Evolutionary conservation across 306 rosid genomes (phyloP).

Genomic region (Dalbergia cultrata): DNA sequence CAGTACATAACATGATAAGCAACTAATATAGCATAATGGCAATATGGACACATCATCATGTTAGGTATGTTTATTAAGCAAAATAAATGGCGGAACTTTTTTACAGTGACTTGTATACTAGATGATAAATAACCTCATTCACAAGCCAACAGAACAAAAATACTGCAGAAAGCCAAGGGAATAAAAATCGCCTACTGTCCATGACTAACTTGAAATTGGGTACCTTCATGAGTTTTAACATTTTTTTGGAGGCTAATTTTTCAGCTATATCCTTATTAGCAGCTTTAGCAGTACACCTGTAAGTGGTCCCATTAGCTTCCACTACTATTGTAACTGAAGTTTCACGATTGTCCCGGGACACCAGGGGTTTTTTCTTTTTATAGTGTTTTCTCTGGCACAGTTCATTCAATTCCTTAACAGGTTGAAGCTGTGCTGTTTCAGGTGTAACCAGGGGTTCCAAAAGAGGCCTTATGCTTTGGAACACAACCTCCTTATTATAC

Average conservation of each 20-base stretch:
- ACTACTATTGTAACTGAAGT: conserved; percentile 56
- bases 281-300: conserved; percentile 36
- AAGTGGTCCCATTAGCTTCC: conserved; percentile 48
- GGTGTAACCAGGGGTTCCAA: conserved; percentile 76
- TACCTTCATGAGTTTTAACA: conserved; percentile 58
- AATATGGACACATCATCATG: background rate
- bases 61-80: too few relatives aligned
- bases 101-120: background rate
- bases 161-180: conserved; percentile 10
- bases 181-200: background rate
- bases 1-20: background rate
- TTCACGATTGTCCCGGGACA: background rate
- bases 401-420: conserved; percentile 58
- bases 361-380: background rate
- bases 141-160: conserved; percentile 27
- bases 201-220: background rate
- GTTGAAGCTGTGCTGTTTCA: conserved; percentile 59
- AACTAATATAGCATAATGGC: background rate
- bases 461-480: conserved; percentile 62
- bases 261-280: conserved; percentile 40
- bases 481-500: conserved; percentile 57
- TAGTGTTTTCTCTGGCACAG: conserved; percentile 54
- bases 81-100: too few relatives aligned
- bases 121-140: conserved; percentile 1
- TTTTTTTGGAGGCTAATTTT: conserved; percentile 58